Evolutionary conservation across 2,329 filamentous ascomycete genomes (phyloP).

Genomic region (Hypoxylon sp.): DNA sequence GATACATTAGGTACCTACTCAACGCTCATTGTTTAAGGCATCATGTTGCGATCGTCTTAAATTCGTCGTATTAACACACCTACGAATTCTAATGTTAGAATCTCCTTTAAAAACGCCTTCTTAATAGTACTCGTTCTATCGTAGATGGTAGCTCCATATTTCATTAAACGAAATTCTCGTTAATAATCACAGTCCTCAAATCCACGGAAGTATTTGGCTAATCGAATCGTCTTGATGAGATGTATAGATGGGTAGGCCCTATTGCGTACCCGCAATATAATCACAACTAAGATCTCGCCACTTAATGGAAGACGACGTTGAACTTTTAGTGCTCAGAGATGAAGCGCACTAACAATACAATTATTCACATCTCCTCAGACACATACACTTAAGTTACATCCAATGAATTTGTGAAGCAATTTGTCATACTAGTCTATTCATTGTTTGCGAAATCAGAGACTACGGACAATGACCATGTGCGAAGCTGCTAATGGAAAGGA

Average conservation of each 20-base stretch:
- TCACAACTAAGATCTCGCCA: neutral
- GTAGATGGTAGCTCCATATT: too few relatives aligned
- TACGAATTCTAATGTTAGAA: neutral
- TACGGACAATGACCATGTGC: slow-evolving; percentile 35
- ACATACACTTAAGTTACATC: neutral
- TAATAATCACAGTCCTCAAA: too few relatives aligned
- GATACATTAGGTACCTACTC: neutral
- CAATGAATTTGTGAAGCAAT: neutral
- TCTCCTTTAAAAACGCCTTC: neutral
- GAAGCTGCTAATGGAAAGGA: slow-evolving; percentile 25
- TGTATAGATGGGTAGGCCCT: too few relatives aligned
- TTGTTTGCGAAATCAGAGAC: slow-evolving; percentile 38
- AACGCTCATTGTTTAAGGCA: neutral
- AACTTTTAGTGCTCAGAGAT: neutral
- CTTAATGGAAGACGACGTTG: neutral
- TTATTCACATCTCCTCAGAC: neutral
- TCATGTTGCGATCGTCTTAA: slow-evolving; percentile 6
- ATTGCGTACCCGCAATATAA: neutral
- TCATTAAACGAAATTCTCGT: too few relatives aligned
- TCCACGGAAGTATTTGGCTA: too few relatives aligned
- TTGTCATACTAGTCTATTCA: slow-evolving; percentile 46
- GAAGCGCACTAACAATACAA: neutral
- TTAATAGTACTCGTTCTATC: too few relatives aligned
- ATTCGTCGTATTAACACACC: neutral
- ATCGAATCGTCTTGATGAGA: too few relatives aligned